Percentiles rank a stretch among this genome's conserved stretches.
phyloP scores from a whole-genome alignment of 495 filamentous ascomycete species.

The Xanthoparmelia taractica region DNA sequence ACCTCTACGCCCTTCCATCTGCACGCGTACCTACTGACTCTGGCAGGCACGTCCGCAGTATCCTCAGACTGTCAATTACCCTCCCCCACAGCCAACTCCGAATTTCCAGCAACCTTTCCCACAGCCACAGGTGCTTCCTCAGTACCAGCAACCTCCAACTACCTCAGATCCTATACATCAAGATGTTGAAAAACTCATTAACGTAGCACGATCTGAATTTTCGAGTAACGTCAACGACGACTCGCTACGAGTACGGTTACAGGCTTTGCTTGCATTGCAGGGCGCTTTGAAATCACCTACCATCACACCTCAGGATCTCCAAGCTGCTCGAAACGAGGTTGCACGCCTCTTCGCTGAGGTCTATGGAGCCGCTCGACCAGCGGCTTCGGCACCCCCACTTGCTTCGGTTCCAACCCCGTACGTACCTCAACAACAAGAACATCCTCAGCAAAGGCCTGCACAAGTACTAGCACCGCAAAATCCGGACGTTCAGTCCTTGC shows the following conservation, averaged over 20 bases:
- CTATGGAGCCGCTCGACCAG: not conserved
- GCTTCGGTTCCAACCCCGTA: slow-evolving; percentile 25
- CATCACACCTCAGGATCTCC: slow-evolving; percentile 71
- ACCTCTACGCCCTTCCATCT: slow-evolving; percentile 19
- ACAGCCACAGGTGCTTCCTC: slow-evolving; percentile 17
- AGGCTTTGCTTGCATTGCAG: slow-evolving; percentile 82
- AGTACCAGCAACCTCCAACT: slow-evolving; percentile 16
- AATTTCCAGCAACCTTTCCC: slow-evolving; percentile 26
- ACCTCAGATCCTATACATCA: slow-evolving; percentile 68
- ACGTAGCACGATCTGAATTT: slow-evolving; percentile 59
- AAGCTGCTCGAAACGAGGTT: slow-evolving; percentile 71
- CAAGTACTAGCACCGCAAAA: slow-evolving; percentile 34
- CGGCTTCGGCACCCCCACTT: slow-evolving; percentile 15
- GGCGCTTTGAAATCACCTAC: slow-evolving; percentile 68
- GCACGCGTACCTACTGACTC: slow-evolving; percentile 19
- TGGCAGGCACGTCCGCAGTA: slow-evolving; percentile 16
- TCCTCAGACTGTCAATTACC: slow-evolving; percentile 33
- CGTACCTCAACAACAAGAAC: slow-evolving; percentile 25
- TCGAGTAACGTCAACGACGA: slow-evolving; percentile 64
- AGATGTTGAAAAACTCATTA: slow-evolving; percentile 72
- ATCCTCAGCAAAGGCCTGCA: slow-evolving; percentile 28
- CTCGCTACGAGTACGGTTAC: slow-evolving; percentile 65
- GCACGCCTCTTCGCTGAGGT: slow-evolving; percentile 48
- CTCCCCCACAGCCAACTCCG: slow-evolving; percentile 32
- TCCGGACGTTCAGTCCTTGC: slow-evolving; percentile 35